Conservation (phyloP, 768 basidiomycete species). For the Kwoniella sp. region DNA sequence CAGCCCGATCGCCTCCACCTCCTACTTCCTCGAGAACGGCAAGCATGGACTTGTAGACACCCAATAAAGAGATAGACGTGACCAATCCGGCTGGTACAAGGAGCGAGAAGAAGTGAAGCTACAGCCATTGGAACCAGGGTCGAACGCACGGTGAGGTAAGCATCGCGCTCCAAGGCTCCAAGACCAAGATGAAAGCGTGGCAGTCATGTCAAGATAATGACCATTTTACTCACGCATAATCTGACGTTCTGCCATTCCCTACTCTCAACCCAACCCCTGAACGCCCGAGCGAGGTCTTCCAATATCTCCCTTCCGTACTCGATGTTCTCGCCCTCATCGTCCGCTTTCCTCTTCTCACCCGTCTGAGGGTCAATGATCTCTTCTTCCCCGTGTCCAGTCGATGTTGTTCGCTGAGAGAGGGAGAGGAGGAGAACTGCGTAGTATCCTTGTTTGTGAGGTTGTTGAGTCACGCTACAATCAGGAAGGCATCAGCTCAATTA, state of each 20-base stretch:
- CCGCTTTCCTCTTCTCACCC: slow-evolving; percentile 57
- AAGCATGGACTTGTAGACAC: slow-evolving; percentile 78
- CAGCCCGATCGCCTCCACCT: slow-evolving; percentile 50
- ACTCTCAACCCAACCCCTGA: slow-evolving; percentile 84
- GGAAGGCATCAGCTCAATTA: no score
- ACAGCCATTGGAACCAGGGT: no score
- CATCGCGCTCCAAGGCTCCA: no score
- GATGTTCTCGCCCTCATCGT: slow-evolving; percentile 52
- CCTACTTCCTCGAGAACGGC: slow-evolving; percentile 64
- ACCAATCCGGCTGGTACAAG: slow-evolving; percentile 75
- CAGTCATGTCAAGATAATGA: no score
- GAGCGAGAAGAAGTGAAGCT: slow-evolving; percentile 95
- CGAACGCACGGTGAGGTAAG: background rate
- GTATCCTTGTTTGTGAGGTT: slow-evolving; percentile 89
- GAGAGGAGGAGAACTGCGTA: slow-evolving; percentile 78
- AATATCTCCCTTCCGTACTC: slow-evolving; percentile 70
- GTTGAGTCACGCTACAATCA: slow-evolving; percentile 68
- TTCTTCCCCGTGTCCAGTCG: slow-evolving; percentile 57
- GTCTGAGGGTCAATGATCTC: slow-evolving; percentile 46
- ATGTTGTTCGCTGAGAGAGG: slow-evolving; percentile 56
- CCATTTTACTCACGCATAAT: slow-evolving; percentile 79
- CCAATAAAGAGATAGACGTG: slow-evolving; percentile 73
- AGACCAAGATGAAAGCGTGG: no score
- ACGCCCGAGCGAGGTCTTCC: slow-evolving; percentile 88
- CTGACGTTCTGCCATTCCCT: slow-evolving; percentile 88